Evolutionary conservation across 768 basidiomycete species (phyloP).

Genomic region (Serpula lacrymans): DNA sequence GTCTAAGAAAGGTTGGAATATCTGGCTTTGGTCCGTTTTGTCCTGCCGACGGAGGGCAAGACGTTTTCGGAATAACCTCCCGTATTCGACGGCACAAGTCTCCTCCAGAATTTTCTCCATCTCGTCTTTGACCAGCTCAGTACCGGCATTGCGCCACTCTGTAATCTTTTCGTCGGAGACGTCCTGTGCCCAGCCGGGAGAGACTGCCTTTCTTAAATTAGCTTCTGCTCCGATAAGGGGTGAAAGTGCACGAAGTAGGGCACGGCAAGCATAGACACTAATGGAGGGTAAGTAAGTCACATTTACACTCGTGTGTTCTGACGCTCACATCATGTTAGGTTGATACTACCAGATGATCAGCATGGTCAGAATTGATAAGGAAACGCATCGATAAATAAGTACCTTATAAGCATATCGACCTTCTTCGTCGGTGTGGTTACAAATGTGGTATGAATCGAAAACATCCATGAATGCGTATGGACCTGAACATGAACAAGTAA

Average conservation of each 20-base stretch:
- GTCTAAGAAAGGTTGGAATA: slow-evolving; percentile 69
- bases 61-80: slow-evolving; percentile 70
- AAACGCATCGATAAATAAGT: slow-evolving; percentile 6
- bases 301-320: no score
- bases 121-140: slow-evolving; percentile 51
- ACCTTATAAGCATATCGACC: slow-evolving; percentile 76
- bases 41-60: slow-evolving; percentile 67
- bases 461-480: slow-evolving; percentile 97
- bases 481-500: slow-evolving; percentile 38
- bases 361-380: slow-evolving; percentile 3
- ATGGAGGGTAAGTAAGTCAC: slow-evolving; percentile 5
- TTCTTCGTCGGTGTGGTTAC: slow-evolving; percentile 82
- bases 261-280: slow-evolving; percentile 76
- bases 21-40: slow-evolving; percentile 51
- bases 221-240: slow-evolving; percentile 88
- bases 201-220: slow-evolving; percentile 42
- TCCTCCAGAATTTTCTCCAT: slow-evolving; percentile 60
- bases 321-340: slow-evolving; percentile 72
- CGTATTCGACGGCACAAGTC: slow-evolving; percentile 63
- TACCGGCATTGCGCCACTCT: slow-evolving; percentile 58
- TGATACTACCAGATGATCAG: slow-evolving; percentile 47
- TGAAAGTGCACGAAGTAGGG: slow-evolving; percentile 72
- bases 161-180: slow-evolving; percentile 49
- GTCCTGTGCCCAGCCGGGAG: slow-evolving; percentile 61
- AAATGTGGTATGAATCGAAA: slow-evolving; percentile 80